These are phyloP conservation scores for Pythium aristosporum DNA, from an alignment of 352 stramenopile species.

Conservation along the genomic window DNA sequence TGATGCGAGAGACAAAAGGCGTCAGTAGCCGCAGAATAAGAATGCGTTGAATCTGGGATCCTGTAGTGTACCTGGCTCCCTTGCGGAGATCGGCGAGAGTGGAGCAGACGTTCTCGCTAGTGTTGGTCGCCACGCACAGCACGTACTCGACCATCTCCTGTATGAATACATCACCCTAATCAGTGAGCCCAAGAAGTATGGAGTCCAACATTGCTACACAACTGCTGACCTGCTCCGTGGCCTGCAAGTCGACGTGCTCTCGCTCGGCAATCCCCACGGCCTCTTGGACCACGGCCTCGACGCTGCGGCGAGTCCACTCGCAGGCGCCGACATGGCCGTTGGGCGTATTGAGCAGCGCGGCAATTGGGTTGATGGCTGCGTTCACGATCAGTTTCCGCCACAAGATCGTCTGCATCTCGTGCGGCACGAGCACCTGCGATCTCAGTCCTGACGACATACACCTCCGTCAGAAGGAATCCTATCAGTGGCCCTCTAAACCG, in stretches of 20 bases:
- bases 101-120: slow-evolving; percentile 66
- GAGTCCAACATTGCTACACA: too few species aligned
- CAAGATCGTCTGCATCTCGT: slow-evolving; percentile 58
- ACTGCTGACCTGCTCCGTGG: slow-evolving; percentile 33
- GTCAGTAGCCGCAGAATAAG: background rate
- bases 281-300: slow-evolving; percentile 60
- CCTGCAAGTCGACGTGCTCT: slow-evolving; percentile 46
- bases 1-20: slow-evolving; percentile 11
- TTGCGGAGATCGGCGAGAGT: slow-evolving; percentile 71
- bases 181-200: too few species aligned
- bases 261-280: slow-evolving; percentile 43
- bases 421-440: slow-evolving; percentile 38
- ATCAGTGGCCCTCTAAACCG: background rate
- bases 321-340: slow-evolving; percentile 51
- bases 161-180: background rate
- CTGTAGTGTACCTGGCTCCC: slow-evolving; percentile 40
- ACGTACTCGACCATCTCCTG: slow-evolving; percentile 61
- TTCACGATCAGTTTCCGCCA: slow-evolving; percentile 85
- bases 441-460: slow-evolving; percentile 32
- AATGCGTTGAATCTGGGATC: background rate
- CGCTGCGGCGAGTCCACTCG: slow-evolving; percentile 42
- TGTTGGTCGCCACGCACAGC: slow-evolving; percentile 49
- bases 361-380: slow-evolving; percentile 74
- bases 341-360: slow-evolving; percentile 50
- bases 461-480: background rate